These are phyloP conservation scores for Botrytis squamosa DNA, from an alignment of 2,329 filamentous ascomycete species.

Conservation along the genomic window DNA sequence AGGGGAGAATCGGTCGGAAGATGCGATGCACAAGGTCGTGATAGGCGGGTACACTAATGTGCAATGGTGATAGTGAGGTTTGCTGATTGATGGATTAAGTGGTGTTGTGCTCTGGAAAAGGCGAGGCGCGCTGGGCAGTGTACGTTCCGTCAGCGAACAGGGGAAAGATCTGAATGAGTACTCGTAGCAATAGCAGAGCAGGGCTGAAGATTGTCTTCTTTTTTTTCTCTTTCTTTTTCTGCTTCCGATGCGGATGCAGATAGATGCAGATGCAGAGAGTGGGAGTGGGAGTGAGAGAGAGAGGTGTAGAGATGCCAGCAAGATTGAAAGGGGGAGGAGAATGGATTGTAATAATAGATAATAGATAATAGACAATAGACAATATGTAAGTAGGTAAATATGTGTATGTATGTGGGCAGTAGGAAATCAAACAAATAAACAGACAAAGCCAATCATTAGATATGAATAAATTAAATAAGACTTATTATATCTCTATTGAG, in stretches of 20 bases:
- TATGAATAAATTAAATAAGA: background rate
- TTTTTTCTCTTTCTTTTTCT: background rate
- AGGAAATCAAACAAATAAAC: background rate
- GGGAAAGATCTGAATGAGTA: slow-evolving; percentile 3
- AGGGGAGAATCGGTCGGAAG: slow-evolving; percentile 12
- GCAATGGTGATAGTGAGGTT: background rate
- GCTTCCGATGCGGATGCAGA: background rate
- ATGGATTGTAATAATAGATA: background rate
- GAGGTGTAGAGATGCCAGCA: background rate
- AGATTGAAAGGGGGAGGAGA: background rate
- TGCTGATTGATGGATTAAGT: background rate
- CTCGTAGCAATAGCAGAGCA: slow-evolving; percentile 14
- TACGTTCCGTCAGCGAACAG: slow-evolving; percentile 3
- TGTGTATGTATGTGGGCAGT: too few relatives aligned
- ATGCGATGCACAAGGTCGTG: slow-evolving; percentile 10
- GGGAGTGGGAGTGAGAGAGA: too few relatives aligned
- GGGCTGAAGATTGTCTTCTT: slow-evolving; percentile 10
- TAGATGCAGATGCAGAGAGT: background rate
- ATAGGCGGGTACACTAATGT: background rate
- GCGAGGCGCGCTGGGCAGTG: slow-evolving; percentile 4
- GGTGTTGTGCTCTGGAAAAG: background rate
- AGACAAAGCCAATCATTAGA: background rate
- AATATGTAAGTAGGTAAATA: background rate
- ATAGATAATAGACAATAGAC: too few relatives aligned
- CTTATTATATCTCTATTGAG: background rate